phyloP scores from a whole-genome alignment of 2,329 filamentous ascomycete genomes.

The Scedosporium aurantiacum region DNA sequence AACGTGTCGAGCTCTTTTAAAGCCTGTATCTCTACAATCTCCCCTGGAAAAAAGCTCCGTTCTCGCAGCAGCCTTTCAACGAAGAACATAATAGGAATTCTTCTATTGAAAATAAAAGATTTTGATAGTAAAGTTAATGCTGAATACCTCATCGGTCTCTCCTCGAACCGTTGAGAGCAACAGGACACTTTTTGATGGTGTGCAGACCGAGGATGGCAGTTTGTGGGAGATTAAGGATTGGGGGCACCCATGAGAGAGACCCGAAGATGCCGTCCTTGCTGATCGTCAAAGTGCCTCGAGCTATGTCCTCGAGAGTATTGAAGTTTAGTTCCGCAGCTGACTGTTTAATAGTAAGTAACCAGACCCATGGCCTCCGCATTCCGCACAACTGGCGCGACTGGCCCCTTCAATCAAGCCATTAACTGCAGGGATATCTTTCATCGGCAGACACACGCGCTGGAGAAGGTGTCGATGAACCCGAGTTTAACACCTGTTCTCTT shows the following conservation, averaged over 20 bases:
- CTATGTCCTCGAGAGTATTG: constrained; percentile 99
- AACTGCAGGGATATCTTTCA: constrained; percentile 87
- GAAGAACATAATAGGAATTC: too few species aligned
- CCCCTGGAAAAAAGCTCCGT: too few species aligned
- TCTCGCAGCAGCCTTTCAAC: too few species aligned
- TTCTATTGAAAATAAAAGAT: too few species aligned
- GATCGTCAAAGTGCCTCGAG: constrained; percentile 95
- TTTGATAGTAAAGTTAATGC: too few species aligned
- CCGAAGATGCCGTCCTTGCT: constrained; percentile 96
- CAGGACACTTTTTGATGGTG: constrained; percentile 88
- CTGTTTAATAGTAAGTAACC: constrained; percentile 78
- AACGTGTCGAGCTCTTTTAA: too few species aligned
- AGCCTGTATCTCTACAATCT: too few species aligned
- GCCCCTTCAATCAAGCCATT: constrained; percentile 97
- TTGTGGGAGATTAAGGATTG: constrained; percentile 95
- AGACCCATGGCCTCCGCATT: constrained; percentile 86
- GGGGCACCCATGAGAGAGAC: constrained; percentile 93
- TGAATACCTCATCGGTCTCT: constrained; percentile 99
- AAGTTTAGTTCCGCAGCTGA: constrained; percentile 90
- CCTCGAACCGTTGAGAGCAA: constrained; percentile 86
- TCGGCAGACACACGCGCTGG: constrained; percentile 75
- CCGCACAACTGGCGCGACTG: constrained; percentile 89
- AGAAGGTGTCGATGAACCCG: constrained; percentile 99
- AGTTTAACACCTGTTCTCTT: constrained; percentile 97
- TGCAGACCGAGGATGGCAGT: constrained; percentile 87